Evolutionary conservation across 768 basidiomycete species (phyloP), one percentile per base, ranked within the genome.

Genomic region (Coprinellus aureogranulatus): DNA sequence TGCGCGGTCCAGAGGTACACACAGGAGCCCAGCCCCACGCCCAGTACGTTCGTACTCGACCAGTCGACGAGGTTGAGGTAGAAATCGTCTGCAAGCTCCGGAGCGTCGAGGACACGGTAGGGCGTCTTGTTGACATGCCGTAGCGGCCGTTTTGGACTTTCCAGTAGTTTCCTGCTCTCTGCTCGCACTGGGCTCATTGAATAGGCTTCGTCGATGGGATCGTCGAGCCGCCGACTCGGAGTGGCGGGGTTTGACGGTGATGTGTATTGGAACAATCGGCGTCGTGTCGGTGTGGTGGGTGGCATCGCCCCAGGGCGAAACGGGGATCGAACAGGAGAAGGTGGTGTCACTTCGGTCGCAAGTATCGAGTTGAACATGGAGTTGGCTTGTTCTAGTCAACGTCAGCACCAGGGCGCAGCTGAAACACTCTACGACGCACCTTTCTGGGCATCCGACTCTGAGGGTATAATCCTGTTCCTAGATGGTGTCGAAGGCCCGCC

Each of bases 1-100:
- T 93, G 88, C 6, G 96, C 97, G 8, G 90, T 91, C 97, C 97
- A 99, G 1, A 98, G 85, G 68, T 99, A 99, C 12, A 99, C 96
- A 60, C 92, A 94, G 0, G 87, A 78, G 2, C 89, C 92, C 6
- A 99, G 80, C 2, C 95, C 96, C 8, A 98, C 97, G 2, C 91
- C 95, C 0, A 98, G 85, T 0, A 98, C 87, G 67, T 98, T 98
- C 4, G 92, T 95, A 53, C 87, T 89, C 2, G 90, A 92, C 97
- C 97, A 98, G 61, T 98, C 95, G 23, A 98, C 94, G 11, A 98
- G 81, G 67, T 98, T 98, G 61, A 99, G 88, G 67, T 99, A 98
- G 72, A 98, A 99, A 70, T 99, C 96, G 68, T 98, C 96, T 27
- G 94, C 93, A 12, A 99, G 84, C 55, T 98, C 95, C 0, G 96